phyloP scores from a whole-genome alignment of 257 asterid genomes.

The Leonotis leonurus region DNA sequence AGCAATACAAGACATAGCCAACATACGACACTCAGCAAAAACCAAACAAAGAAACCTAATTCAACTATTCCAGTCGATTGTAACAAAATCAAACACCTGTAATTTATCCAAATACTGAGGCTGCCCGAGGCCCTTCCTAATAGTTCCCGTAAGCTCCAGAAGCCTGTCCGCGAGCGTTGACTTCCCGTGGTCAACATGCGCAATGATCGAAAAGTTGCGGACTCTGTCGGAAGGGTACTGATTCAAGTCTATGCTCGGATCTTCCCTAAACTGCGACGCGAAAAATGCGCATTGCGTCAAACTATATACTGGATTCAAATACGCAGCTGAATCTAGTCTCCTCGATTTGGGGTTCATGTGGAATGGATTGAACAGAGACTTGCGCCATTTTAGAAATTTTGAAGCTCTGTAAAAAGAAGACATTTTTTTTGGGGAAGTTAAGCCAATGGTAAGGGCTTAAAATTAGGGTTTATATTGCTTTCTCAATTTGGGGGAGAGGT shows the following conservation, averaged over 20 bases:
- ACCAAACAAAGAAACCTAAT: neutral
- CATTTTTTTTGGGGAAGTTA: slow-evolving; percentile 33
- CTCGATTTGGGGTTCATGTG: neutral
- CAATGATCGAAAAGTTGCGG: slow-evolving; percentile 95
- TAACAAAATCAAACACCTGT: slow-evolving; percentile 45
- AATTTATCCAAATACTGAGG: slow-evolving; percentile 95
- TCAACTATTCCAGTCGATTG: neutral
- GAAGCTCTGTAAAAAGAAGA: slow-evolving; percentile 41
- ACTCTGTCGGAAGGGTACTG: slow-evolving; percentile 65
- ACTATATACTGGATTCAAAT: slow-evolving; percentile 24
- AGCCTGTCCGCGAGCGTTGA: slow-evolving; percentile 98
- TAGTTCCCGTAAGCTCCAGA: slow-evolving; percentile 93
- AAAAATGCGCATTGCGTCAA: slow-evolving; percentile 53
- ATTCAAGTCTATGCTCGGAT: slow-evolving; percentile 57
- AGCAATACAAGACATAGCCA: neutral
- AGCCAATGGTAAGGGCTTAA: slow-evolving; percentile 8
- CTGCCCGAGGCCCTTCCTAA: slow-evolving; percentile 90
- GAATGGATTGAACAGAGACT: slow-evolving; percentile 10
- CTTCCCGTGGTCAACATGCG: slow-evolving; percentile 96
- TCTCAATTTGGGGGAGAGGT: neutral
- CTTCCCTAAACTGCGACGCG: slow-evolving; percentile 65
- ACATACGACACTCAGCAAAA: neutral
- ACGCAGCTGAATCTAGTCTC: slow-evolving; percentile 16
- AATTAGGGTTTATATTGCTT: slow-evolving; percentile 22
- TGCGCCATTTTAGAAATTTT: slow-evolving; percentile 16